Evolutionary conservation across 2,329 filamentous ascomycete species (phyloP).

Genomic region (Stemphylium beticola): DNA sequence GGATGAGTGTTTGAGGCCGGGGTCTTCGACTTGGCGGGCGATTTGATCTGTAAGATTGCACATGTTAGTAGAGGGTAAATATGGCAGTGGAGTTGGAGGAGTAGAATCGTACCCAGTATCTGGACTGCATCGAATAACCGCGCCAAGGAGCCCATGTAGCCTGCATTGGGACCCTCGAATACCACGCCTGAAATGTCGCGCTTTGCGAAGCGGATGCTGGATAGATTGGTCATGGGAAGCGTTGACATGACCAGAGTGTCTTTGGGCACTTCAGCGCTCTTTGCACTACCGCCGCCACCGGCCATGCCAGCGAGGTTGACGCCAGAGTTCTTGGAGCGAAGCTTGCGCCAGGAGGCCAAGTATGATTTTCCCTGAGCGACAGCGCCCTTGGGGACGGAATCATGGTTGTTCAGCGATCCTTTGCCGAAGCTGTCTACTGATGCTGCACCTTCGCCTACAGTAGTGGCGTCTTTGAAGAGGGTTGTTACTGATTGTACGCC

Average conservation of each 20-base stretch:
- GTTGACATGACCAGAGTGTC: slow-evolving; percentile 64
- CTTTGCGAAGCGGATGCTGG: slow-evolving; percentile 74
- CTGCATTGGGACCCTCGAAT: slow-evolving; percentile 82
- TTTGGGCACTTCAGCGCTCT: slow-evolving; percentile 51
- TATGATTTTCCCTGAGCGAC: slow-evolving; percentile 67
- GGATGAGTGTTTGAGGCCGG: slow-evolving; percentile 86
- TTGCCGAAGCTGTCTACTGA: slow-evolving; percentile 34
- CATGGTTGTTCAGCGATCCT: slow-evolving; percentile 37
- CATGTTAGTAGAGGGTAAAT: slow-evolving; percentile 10
- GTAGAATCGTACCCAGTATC: slow-evolving; percentile 74
- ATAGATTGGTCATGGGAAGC: slow-evolving; percentile 71
- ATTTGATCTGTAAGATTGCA: slow-evolving; percentile 74
- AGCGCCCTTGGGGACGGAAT: slow-evolving; percentile 42
- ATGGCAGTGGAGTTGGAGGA: not conserved
- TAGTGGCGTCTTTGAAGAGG: slow-evolving; percentile 74
- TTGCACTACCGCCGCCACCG: slow-evolving; percentile 26
- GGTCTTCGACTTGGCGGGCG: slow-evolving; percentile 93
- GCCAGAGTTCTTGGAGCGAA: slow-evolving; percentile 86
- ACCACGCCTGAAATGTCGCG: slow-evolving; percentile 71
- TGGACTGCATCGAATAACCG: slow-evolving; percentile 92
- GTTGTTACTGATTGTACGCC: slow-evolving; percentile 76
- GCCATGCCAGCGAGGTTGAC: slow-evolving; percentile 57
- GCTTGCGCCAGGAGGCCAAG: slow-evolving; percentile 85
- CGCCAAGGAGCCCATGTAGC: slow-evolving; percentile 90
- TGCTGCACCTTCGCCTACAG: slow-evolving; percentile 38